A percentile compares a stretch with the other conserved stretches of the same genome.
These are phyloP conservation scores for Dactylellina cionopaga DNA, from an alignment of 2,329 filamentous ascomycete species.

Conservation along the genomic window DNA sequence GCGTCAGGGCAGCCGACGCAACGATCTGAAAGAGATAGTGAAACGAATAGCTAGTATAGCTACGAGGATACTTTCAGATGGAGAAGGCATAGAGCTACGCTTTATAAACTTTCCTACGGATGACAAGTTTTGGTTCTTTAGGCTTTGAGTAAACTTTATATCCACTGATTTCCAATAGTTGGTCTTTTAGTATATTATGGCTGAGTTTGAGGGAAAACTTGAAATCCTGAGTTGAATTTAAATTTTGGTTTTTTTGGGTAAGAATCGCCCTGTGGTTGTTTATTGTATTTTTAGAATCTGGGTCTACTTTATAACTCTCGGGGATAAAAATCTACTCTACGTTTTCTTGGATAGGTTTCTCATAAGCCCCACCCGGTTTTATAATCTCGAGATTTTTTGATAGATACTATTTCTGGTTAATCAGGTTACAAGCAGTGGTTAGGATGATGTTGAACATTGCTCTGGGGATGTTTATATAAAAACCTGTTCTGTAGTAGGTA, in stretches of 20 bases:
- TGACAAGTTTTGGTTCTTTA: no score
- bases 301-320: background rate
- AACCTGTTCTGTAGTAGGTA: background rate
- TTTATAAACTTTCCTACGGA: no score
- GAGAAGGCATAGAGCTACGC: no score
- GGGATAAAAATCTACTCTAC: conserved; percentile 1
- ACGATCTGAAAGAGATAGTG: no score
- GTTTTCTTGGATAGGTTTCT: background rate
- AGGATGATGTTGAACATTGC: background rate
- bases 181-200: background rate
- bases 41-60: no score
- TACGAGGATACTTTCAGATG: no score
- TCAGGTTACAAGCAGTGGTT: conserved; percentile 8
- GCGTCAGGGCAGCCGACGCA: no score
- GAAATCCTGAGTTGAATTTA: conserved; percentile 1
- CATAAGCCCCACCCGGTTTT: background rate
- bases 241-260: background rate
- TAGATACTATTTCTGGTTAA: background rate
- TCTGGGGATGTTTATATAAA: conserved; percentile 11
- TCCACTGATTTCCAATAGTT: background rate
- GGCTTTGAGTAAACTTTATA: no score
- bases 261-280: conserved; percentile 9
- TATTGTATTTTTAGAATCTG: background rate
- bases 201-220: conserved; percentile 3
- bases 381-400: background rate